Conservation (phyloP, 257 asterid genomes). For the Echium plantagineum region DNA sequence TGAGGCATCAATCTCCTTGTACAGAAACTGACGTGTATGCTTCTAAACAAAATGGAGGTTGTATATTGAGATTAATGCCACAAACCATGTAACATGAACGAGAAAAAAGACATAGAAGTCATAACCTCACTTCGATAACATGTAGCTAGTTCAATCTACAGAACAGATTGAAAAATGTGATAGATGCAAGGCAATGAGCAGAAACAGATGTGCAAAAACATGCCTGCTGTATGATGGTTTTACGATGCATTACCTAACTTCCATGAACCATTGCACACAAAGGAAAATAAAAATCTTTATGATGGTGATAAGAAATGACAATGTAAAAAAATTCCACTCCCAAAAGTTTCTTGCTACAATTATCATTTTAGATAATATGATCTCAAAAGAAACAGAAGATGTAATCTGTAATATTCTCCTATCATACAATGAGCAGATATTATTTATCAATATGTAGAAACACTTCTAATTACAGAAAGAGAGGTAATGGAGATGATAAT, state of each 20-base stretch:
- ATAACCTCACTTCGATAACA: neutral
- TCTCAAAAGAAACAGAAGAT: constrained; percentile 4
- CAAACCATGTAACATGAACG: too few species aligned
- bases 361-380: neutral
- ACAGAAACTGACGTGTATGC: constrained; percentile 8
- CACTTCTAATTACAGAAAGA: constrained; percentile 9
- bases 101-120: neutral
- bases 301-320: neutral
- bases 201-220: neutral
- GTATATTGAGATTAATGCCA: too few species aligned
- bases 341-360: constrained; percentile 8
- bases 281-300: neutral
- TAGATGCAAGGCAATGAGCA: neutral
- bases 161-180: neutral
- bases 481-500: neutral
- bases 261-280: neutral
- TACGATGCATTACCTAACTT: neutral
- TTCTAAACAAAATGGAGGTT: constrained; percentile 6
- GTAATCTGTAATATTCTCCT: neutral
- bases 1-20: constrained; percentile 16
- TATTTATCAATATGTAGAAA: constrained; percentile 7
- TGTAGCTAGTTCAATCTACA: neutral
- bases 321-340: neutral
- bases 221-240: neutral
- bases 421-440: constrained; percentile 9